These are phyloP conservation scores for Clausena lansium DNA, from an alignment of 345 rosid genomes.

Conservation along the genomic window DNA sequence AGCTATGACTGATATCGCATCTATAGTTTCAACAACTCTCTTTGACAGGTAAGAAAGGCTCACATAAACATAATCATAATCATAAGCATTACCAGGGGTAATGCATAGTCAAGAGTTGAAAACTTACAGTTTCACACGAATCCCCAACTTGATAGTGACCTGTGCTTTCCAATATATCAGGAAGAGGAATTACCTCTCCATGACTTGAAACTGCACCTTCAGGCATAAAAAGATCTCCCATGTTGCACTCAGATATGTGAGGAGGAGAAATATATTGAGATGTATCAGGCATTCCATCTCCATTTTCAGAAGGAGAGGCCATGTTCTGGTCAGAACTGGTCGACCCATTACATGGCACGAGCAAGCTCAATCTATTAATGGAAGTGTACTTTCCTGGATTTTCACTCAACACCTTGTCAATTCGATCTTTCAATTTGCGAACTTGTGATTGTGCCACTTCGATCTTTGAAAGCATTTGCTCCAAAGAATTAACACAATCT, in stretches of 20 bases:
- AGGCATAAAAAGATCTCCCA: conserved; percentile 30
- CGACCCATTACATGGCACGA: conserved; percentile 31
- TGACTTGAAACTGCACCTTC: conserved; percentile 37
- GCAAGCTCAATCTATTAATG: conserved; percentile 40
- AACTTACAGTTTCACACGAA: conserved; percentile 46
- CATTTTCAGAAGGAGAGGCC: conserved; percentile 33
- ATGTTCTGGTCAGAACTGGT: conserved; percentile 37
- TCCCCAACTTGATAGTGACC: conserved; percentile 24
- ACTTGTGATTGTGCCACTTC: conserved; percentile 48
- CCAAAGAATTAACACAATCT: conserved; percentile 45
- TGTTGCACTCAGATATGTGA: conserved; percentile 18
- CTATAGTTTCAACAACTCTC: neutral
- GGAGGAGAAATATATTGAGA: conserved; percentile 34
- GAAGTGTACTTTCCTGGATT: conserved; percentile 56
- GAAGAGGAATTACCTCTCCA: conserved; percentile 36
- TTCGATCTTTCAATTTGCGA: conserved; percentile 48
- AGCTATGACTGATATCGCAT: neutral
- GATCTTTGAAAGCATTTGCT: conserved; percentile 59
- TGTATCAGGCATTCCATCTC: conserved; percentile 33
- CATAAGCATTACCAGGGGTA: neutral
- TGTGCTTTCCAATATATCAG: conserved; percentile 35
- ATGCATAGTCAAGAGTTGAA: neutral
- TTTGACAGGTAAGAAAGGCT: neutral
- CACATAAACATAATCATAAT: neutral
- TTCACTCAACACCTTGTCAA: conserved; percentile 63